Base-by-base conservation (phyloP, 108 stramenopile genomes). In the Mayamaea pseudoterrestris region DNA sequence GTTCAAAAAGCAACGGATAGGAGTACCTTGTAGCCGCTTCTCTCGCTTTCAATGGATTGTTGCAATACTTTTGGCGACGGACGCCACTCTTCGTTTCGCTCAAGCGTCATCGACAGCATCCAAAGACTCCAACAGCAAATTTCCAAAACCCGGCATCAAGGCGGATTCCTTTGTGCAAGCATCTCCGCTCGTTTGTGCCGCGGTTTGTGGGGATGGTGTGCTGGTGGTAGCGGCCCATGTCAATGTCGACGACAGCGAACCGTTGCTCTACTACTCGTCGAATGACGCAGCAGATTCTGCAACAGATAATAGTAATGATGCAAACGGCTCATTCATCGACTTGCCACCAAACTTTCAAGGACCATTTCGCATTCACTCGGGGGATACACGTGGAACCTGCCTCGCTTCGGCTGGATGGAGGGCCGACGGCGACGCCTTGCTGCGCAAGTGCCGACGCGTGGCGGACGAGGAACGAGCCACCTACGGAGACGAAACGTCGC, bases 401-500 rank as follows among this genome's bases (percentile, higher is more conserved):
- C 25, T 85, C 41, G 55, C 73, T 11, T 70, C 73, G 41, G 66
- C 76, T 14, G 83, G 83, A 27, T 85, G 83, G 83, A 58, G 83
- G 32, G 65, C 83, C 3, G 78, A 85, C 64, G 64, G 74, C 20
- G 65, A 73, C 40, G 22, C 39, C 6, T 35, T 85, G 48, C 55
- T 63, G 3, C 55, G 65, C 30, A 60, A 62, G 20, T 58, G 68
- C 3, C 61, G 69, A 40, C 41, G 59, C 7, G 27, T 85, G n/a
- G 64, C 69, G 25, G 44, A 39, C n/a, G 56, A 67, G 8, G 78
- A 85, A 59, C 13, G 20, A 25, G 6, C 3, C 18, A 27, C 29
- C 0, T 46, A 20, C 40, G 43, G 57, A 18, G 67, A 65, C 9
- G n/a, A 50, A 11, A 39, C 34, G 3, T 41, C 5, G 14, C 27